phyloP scores from a whole-genome alignment of 768 basidiomycete species.

The Hypholoma fasciculare region DNA sequence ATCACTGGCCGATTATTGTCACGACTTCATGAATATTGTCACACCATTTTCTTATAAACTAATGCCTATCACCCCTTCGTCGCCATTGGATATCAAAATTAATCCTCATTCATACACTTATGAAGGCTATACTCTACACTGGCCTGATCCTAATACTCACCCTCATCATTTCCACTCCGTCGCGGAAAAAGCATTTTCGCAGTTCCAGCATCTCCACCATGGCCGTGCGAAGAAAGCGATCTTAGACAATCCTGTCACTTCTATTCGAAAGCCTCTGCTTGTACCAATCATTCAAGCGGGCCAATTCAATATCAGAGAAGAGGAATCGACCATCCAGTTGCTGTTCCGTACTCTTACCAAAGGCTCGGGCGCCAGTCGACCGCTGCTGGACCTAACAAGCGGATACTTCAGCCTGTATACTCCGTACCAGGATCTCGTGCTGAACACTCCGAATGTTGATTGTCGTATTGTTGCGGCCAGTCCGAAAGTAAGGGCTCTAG shows the following conservation, averaged over 20 bases:
- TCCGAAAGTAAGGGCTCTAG: constrained; percentile 62
- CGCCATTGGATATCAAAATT: neutral
- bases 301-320: constrained; percentile 83
- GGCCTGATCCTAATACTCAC: constrained; percentile 65
- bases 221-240: constrained; percentile 1
- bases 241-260: neutral
- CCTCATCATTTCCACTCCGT: constrained; percentile 70
- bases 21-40: constrained; percentile 69
- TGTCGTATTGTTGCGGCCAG: constrained; percentile 82
- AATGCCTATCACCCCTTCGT: constrained; percentile 17
- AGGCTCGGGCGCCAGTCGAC: constrained; percentile 22
- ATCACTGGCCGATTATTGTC: constrained; percentile 78
- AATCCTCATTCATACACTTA: constrained; percentile 31
- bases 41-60: constrained; percentile 73
- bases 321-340: constrained; percentile 61
- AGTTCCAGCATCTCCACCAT: constrained; percentile 54
- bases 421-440: constrained; percentile 73
- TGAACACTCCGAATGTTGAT: constrained; percentile 54
- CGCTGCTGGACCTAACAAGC: constrained; percentile 82
- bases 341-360: constrained; percentile 55
- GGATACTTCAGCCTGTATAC: constrained; percentile 92
- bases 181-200: constrained; percentile 53
- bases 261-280: constrained; percentile 44
- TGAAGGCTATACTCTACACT: constrained; percentile 55
- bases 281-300: constrained; percentile 90